Evolutionary conservation across 768 basidiomycete genomes (phyloP).

Genomic region (Panaeolus cyanescens): DNA sequence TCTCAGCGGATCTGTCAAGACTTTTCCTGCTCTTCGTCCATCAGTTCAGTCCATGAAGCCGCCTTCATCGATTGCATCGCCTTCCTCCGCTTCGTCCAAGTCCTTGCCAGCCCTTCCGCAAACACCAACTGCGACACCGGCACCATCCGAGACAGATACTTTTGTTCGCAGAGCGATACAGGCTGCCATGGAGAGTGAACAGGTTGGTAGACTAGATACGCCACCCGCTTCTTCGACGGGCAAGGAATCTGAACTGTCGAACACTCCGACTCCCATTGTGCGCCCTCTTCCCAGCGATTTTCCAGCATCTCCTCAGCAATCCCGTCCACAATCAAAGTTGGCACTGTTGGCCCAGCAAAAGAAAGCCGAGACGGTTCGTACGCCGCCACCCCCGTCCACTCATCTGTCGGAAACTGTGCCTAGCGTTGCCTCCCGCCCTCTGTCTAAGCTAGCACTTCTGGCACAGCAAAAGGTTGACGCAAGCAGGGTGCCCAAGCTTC

Average conservation of each 20-base stretch:
- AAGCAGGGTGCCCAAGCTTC: slow-evolving; percentile 46
- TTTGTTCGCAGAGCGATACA: slow-evolving; percentile 67
- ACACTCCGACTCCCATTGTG: slow-evolving; percentile 21
- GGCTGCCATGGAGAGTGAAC: slow-evolving; percentile 68
- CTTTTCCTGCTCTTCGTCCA: slow-evolving; percentile 74
- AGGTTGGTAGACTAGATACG: slow-evolving; percentile 20
- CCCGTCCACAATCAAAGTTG: slow-evolving; percentile 37
- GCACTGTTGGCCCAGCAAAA: slow-evolving; percentile 73
- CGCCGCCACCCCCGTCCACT: slow-evolving; percentile 23
- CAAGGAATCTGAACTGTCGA: slow-evolving; percentile 18
- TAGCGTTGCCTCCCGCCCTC: slow-evolving; percentile 32
- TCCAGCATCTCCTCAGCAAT: slow-evolving; percentile 10
- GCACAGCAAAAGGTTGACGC: slow-evolving; percentile 59
- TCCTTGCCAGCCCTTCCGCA: slow-evolving; percentile 25
- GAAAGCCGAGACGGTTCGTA: slow-evolving; percentile 33
- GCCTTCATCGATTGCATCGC: slow-evolving; percentile 20
- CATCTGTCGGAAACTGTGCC: slow-evolving; percentile 22
- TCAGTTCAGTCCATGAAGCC: slow-evolving; percentile 53
- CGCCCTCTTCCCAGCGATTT: slow-evolving; percentile 3
- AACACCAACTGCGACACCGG: slow-evolving; percentile 21
- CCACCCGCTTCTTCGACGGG: slow-evolving; percentile 15
- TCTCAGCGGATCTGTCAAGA: slow-evolving; percentile 64
- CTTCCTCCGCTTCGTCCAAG: slow-evolving; percentile 31
- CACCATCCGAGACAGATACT: slow-evolving; percentile 53
- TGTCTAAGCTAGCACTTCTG: slow-evolving; percentile 76